Percentiles rank a stretch among this genome's conserved stretches.
phyloP scores from a whole-genome alignment of 2,329 filamentous ascomycete genomes.

The Cladophialophora carrionii region DNA sequence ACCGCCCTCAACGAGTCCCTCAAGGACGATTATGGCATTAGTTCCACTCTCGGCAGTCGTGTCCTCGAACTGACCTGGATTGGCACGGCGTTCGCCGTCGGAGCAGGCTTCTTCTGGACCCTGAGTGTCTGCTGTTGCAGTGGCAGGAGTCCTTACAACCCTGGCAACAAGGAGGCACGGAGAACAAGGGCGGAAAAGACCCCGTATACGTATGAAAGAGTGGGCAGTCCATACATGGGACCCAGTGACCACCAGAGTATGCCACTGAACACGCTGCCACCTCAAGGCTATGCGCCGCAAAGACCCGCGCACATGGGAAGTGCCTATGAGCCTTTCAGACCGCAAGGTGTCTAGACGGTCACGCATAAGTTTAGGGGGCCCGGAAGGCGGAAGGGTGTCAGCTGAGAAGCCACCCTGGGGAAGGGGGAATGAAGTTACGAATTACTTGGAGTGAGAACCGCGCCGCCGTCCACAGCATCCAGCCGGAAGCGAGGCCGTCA shows the following conservation, averaged over 20 bases:
- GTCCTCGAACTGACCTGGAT: conserved; percentile 80
- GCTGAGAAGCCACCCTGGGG: neutral
- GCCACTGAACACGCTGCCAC: conserved; percentile 31
- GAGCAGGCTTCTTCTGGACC: conserved; percentile 83
- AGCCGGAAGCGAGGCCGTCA: neutral
- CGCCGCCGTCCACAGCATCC: neutral
- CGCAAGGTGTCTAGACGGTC: conserved; percentile 25
- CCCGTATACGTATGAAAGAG: conserved; percentile 63
- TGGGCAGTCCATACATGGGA: conserved; percentile 43
- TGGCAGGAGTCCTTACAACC: conserved; percentile 57
- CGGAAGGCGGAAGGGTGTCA: neutral
- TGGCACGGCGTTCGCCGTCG: conserved; percentile 74
- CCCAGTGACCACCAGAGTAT: conserved; percentile 37
- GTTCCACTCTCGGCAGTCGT: conserved; percentile 65
- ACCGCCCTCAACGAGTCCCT: conserved; percentile 69
- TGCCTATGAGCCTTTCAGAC: conserved; percentile 36
- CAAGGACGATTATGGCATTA: conserved; percentile 69
- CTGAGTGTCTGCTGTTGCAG: conserved; percentile 90
- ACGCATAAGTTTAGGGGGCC: neutral
- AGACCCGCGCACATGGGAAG: conserved; percentile 15
- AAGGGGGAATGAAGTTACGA: neutral
- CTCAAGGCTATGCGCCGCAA: conserved; percentile 12
- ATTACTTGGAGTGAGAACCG: neutral
- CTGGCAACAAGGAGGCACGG: conserved; percentile 31
- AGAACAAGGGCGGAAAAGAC: conserved; percentile 60